These are phyloP conservation scores for Leptographium galeiforme DNA, from an alignment of 2,329 filamentous ascomycete species.

Conservation along the genomic window DNA sequence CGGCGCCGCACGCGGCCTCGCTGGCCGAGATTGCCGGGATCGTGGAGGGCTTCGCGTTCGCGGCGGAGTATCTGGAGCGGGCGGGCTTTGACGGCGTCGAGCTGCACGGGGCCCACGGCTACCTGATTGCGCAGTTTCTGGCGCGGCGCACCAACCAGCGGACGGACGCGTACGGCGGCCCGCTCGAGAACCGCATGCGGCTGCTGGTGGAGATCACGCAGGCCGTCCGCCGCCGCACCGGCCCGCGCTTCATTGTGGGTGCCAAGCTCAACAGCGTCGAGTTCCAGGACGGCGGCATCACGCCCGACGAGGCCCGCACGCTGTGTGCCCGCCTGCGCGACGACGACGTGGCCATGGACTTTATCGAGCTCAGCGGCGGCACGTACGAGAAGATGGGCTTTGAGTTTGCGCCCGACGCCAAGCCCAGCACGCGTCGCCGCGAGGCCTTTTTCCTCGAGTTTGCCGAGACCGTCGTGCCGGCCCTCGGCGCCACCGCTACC, in stretches of 20 bases:
- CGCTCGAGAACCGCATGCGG: slow-evolving; percentile 28
- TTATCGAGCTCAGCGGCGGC: slow-evolving; percentile 47
- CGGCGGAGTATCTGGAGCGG: slow-evolving; percentile 47
- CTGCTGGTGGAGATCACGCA: slow-evolving; percentile 29
- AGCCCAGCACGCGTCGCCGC: slow-evolving; percentile 39
- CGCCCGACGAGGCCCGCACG: slow-evolving; percentile 34
- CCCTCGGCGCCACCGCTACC: slow-evolving; percentile 18
- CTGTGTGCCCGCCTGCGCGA: slow-evolving; percentile 26
- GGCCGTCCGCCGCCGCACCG: slow-evolving; percentile 18
- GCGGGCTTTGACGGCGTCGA: slow-evolving; percentile 44
- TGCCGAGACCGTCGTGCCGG: slow-evolving; percentile 35
- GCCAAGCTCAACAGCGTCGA: slow-evolving; percentile 47
- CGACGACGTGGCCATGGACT: slow-evolving; percentile 34
- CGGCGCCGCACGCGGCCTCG: slow-evolving; percentile 37
- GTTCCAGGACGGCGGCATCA: slow-evolving; percentile 39
- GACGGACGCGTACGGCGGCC: slow-evolving; percentile 35
- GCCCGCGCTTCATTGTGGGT: slow-evolving; percentile 26
- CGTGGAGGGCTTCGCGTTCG: slow-evolving; percentile 48
- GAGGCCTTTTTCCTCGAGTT: slow-evolving; percentile 50
- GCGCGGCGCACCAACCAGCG: slow-evolving; percentile 33
- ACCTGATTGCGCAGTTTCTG: slow-evolving; percentile 39
- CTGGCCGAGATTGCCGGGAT: slow-evolving; percentile 40
- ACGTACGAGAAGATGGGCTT: slow-evolving; percentile 44
- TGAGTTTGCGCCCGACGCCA: slow-evolving; percentile 22
- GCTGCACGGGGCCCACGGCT: slow-evolving; percentile 35